Conservation (phyloP, 1,284 basidiomycete species). For the Apiotrichum siamense region DNA sequence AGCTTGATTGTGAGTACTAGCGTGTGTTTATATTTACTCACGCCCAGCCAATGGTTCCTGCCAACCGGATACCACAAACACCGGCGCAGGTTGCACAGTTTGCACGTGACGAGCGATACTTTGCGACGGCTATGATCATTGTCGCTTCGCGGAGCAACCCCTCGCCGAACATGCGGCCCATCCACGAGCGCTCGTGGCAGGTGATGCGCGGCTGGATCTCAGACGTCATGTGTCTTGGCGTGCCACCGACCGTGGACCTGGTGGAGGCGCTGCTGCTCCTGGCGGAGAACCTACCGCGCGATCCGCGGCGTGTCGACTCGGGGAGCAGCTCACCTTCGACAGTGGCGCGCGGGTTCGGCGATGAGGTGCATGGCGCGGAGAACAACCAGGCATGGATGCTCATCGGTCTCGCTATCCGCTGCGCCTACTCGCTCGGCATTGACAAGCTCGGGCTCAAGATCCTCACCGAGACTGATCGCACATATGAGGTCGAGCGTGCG, state of each 20-base stretch:
- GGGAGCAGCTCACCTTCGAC: constrained; percentile 18
- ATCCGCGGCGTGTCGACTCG: constrained; percentile 14
- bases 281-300: constrained; percentile 45
- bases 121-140: constrained; percentile 47
- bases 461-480: constrained; percentile 32
- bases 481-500: constrained; percentile 38
- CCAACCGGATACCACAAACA: constrained; percentile 42
- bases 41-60: constrained; percentile 46
- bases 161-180: constrained; percentile 27
- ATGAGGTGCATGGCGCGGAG: constrained; percentile 40
- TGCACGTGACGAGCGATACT: constrained; percentile 44
- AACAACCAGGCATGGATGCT: constrained; percentile 46
- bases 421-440: constrained; percentile 41
- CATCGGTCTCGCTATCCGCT: constrained; percentile 42
- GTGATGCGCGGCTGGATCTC: constrained; percentile 45
- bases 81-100: constrained; percentile 42
- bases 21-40: neutral
- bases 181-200: constrained; percentile 40
- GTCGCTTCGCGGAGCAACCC: constrained; percentile 45
- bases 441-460: constrained; percentile 41
- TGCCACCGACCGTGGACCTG: constrained; percentile 40
- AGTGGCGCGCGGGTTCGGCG: constrained; percentile 30
- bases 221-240: constrained; percentile 40
- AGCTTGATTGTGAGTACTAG: constrained; percentile 44
- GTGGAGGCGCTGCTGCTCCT: constrained; percentile 45